Percentiles rank a stretch among this genome's conserved stretches.
Evolutionary conservation across 352 stramenopile genomes (phyloP).

Genomic region (Pythium insidiosum): DNA sequence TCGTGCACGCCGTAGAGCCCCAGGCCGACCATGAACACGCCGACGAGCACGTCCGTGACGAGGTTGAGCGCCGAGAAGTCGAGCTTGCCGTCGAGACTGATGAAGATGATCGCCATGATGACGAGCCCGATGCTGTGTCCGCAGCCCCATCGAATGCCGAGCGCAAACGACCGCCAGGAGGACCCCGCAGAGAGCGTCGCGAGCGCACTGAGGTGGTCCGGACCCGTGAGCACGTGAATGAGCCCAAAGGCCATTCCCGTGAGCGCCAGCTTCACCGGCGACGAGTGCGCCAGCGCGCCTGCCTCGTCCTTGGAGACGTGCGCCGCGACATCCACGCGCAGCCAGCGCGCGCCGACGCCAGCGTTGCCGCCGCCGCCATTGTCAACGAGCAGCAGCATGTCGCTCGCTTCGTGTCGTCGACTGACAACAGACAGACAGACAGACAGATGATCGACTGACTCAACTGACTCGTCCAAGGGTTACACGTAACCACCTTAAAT

Average conservation of each 20-base stretch:
- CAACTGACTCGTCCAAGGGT: too few species aligned
- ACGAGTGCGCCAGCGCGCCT: slow-evolving; percentile 25
- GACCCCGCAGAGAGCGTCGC: slow-evolving; percentile 78
- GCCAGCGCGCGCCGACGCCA: slow-evolving; percentile 16
- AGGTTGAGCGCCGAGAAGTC: slow-evolving; percentile 46
- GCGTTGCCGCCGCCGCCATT: too few species aligned
- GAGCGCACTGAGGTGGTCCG: slow-evolving; percentile 87
- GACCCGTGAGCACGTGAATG: slow-evolving; percentile 47
- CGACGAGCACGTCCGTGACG: slow-evolving; percentile 61
- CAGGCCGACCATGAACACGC: slow-evolving; percentile 72
- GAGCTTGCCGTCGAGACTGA: slow-evolving; percentile 42
- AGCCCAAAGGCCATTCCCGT: slow-evolving; percentile 32
- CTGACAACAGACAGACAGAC: too few species aligned
- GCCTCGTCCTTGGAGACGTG: slow-evolving; percentile 21
- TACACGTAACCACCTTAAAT: too few species aligned
- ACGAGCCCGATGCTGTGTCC: slow-evolving; percentile 87
- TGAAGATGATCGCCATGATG: slow-evolving; percentile 79
- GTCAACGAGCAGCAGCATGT: not conserved
- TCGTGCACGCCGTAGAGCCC: slow-evolving; percentile 63
- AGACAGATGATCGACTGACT: too few species aligned
- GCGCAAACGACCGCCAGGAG: slow-evolving; percentile 71
- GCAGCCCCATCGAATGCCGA: slow-evolving; percentile 87
- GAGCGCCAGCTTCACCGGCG: slow-evolving; percentile 26
- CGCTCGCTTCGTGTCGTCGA: not conserved
- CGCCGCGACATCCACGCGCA: slow-evolving; percentile 24